phyloP scores from a whole-genome alignment of 73 alveolate species.

The Paramecium bursaria region DNA sequence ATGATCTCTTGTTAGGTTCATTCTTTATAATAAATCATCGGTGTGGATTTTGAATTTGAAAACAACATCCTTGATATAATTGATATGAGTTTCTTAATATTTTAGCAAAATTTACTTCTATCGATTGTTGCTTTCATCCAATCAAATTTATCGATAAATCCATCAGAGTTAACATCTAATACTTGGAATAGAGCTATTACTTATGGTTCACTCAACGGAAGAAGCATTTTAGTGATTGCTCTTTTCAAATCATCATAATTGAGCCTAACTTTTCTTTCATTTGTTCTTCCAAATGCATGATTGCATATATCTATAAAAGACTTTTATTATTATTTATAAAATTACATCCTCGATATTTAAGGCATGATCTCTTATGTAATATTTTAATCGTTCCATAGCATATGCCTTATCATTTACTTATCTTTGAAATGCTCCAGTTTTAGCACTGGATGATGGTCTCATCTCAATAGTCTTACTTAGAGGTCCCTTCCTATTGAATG shows the following conservation, averaged over 20 bases:
- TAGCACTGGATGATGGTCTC: slow-evolving; percentile 21
- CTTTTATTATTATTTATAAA: background rate
- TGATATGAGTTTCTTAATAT: slow-evolving; percentile 63
- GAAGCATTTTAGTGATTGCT: slow-evolving; percentile 51
- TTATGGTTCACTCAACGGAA: slow-evolving; percentile 58
- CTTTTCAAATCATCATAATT: slow-evolving; percentile 57
- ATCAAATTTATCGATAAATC: slow-evolving; percentile 70
- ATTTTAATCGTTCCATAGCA: slow-evolving; percentile 65
- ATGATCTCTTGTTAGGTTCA: slow-evolving; percentile 67
- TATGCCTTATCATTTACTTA: slow-evolving; percentile 41
- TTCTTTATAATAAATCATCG: slow-evolving; percentile 64
- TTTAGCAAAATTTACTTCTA: slow-evolving; percentile 32
- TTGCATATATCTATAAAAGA: slow-evolving; percentile 61
- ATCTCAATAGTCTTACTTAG: slow-evolving; percentile 49
- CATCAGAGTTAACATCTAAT: slow-evolving; percentile 74
- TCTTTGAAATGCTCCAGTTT: background rate
- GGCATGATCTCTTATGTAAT: slow-evolving; percentile 60
- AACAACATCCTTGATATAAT: slow-evolving; percentile 65
- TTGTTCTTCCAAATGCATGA: slow-evolving; percentile 70
- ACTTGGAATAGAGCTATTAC: slow-evolving; percentile 57
- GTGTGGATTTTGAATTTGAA: slow-evolving; percentile 66
- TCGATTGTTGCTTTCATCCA: slow-evolving; percentile 63
- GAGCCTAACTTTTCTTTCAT: slow-evolving; percentile 61
- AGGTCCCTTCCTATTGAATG: slow-evolving; percentile 17
- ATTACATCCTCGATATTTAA: slow-evolving; percentile 62